Base-by-base conservation (phyloP, 192 early-diverging fungal genomes). In the Dimargaris xerosporica region DNA sequence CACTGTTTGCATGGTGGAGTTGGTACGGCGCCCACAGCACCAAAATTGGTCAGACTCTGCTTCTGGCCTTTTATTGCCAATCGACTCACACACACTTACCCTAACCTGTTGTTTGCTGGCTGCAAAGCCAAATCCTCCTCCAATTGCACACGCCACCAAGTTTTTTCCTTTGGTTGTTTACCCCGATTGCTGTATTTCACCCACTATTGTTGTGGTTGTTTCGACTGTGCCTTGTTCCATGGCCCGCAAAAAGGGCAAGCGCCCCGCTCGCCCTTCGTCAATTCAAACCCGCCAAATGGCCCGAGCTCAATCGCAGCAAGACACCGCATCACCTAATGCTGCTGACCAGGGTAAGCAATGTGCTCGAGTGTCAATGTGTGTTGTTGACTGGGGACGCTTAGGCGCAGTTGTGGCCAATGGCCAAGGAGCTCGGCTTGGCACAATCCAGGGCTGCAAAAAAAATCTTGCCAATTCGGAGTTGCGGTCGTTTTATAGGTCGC, bases 11-110 rank as follows among this genome's bases (percentile, higher is more conserved):
- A 39, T 39, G 3, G 34, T 39, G 34, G 34, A 7, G 34, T 7
- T 39, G 34, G 7, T 39, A 39, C 34, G 7, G 34, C 7, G 34
- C 34, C 3, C 34, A 39, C 34, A 39, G 34, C 34, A 7, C 34
- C 2, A 39, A 7, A 2, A 39, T 39, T 39, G 34, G 34, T 39
- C 34, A 7, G 34, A 39, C 93, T 86, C 69, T 94, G 92, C 73
- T 97, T 99, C 42, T 93, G 93, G 6, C 78, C 84, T 53, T 97
- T 93, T 71, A 99, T 71, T 44, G 94, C 96, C 17, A 21, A 12
- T 47, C 12, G 46, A 2, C 11, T 47, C 46, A 11, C 17, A 6
- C 11, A 2, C 12, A 3, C 46, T 16, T 11, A 21, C 21, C 16
- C 15, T 16, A 16, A 12, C 2, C 46, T n/a, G 46, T 11, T 47